Percentiles rank a stretch among this genome's conserved stretches.
These are phyloP conservation scores for Torrubiella hemipterigena DNA, from an alignment of 2,329 filamentous ascomycete species.

Conservation along the genomic window DNA sequence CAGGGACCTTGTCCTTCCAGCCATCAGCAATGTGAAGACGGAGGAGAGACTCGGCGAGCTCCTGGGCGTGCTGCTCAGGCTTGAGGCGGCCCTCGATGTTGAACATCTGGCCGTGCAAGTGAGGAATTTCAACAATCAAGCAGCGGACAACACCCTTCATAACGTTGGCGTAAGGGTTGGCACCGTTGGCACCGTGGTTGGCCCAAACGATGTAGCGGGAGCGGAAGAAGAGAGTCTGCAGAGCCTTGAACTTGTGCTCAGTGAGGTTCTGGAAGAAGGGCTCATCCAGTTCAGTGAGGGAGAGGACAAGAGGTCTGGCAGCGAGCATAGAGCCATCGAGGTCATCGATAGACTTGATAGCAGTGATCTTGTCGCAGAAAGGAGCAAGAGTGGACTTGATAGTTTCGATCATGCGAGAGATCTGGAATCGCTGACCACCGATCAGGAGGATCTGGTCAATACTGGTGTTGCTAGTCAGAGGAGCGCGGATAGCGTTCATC, in stretches of 20 bases:
- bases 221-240: slow-evolving; percentile 5
- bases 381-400: slow-evolving; percentile 4
- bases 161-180: slow-evolving; percentile 6
- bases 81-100: slow-evolving; percentile 5
- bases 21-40: slow-evolving; percentile 5
- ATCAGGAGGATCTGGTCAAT: slow-evolving; percentile 6
- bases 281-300: slow-evolving; percentile 6
- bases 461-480: slow-evolving; percentile 4
- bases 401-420: slow-evolving; percentile 1
- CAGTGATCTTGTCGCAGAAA: slow-evolving; percentile 2
- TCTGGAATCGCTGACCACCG: slow-evolving; percentile 6
- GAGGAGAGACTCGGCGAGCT: slow-evolving; percentile 4
- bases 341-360: slow-evolving; percentile 4
- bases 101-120: slow-evolving; percentile 5
- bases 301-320: slow-evolving; percentile 4
- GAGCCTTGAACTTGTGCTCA: slow-evolving; percentile 5
- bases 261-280: slow-evolving; percentile 5
- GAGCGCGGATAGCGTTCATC: slow-evolving; percentile 5
- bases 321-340: slow-evolving; percentile 4
- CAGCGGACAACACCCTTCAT: slow-evolving; percentile 7
- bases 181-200: slow-evolving; percentile 5
- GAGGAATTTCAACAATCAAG: slow-evolving; percentile 5
- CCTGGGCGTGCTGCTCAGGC: slow-evolving; percentile 4
- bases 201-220: slow-evolving; percentile 7
- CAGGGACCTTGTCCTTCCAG: slow-evolving; percentile 6